Base-by-base conservation (phyloP, 192 early-diverging fungal genomes). In the Coemansia reversa region DNA sequence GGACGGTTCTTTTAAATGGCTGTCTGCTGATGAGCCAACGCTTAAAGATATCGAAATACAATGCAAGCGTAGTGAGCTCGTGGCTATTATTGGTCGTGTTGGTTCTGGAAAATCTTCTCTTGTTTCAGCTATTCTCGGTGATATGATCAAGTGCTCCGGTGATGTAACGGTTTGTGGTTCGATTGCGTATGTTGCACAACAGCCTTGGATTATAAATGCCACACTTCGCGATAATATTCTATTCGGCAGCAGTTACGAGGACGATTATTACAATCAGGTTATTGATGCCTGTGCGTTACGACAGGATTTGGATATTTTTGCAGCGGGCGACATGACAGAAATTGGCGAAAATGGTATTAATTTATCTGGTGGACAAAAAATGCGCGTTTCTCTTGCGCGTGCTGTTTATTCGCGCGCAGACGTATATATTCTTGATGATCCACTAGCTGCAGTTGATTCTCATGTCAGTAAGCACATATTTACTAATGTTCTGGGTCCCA, bases 391-490 rank as follows among this genome's bases (percentile, higher is more conserved):
- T 2, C 63, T 88, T 4, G 89, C 89, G 0, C 74, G 90, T 52
- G 87, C 87, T 0, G 76, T 86, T 12, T 89, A 88, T 53, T 47
- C 81, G 29, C 71, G 86, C 11, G 84, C 85, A 16, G 87, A 91
- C 30, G 67, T 89, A 0, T 82, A 84, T 47, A 70, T 90, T 2
- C 66, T 92, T 19, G 90, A 91, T 56, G 89, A 92, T 54, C 86
- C 87, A 7, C 72, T 90, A 24, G 72, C 87, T 45, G 88, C 90
- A n/a, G 84, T 87, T 5, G 86, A 85, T 59, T 74, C 85, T 5
- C 83, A 85, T 64, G 86, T 87, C 12, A 82, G 83, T 19, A 84
- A 85, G 56, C 75, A 79, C 14, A 62, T 87, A 1, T 87, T 85
- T 47, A 76, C 81, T 0, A 76, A 83, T 30, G 81, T 79, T 29